Conservation (phyloP, 345 rosid species). For the Durio zibethinus region DNA sequence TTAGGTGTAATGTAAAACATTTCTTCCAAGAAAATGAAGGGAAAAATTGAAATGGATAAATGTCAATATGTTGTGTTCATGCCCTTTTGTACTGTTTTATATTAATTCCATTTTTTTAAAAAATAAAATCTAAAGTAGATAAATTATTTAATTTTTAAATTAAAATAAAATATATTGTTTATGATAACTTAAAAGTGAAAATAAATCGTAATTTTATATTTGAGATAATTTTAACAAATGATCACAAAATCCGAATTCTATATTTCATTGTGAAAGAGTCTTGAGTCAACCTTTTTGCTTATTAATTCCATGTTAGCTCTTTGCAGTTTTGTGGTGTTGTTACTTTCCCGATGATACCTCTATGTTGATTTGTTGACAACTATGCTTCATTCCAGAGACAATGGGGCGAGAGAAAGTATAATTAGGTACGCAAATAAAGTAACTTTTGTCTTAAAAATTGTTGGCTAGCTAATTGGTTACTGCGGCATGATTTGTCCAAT, state of each 20-base stretch:
- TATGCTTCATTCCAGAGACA: neutral
- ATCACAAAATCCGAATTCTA: too few relatives aligned
- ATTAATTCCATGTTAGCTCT: neutral
- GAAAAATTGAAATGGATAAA: slow-evolving; percentile 20
- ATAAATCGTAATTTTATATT: too few relatives aligned
- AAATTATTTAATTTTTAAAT: too few relatives aligned
- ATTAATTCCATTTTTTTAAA: too few relatives aligned
- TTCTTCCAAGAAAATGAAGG: neutral
- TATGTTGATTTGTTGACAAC: slow-evolving; percentile 8
- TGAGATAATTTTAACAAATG: too few relatives aligned
- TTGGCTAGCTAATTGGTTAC: neutral
- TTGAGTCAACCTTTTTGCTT: too few relatives aligned
- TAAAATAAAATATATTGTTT: too few relatives aligned
- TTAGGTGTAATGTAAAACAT: slow-evolving; percentile 22
- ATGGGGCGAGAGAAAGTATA: neutral
- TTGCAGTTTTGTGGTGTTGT: neutral
- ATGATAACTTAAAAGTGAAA: too few relatives aligned
- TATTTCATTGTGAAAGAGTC: too few relatives aligned
- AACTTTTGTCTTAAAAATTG: neutral
- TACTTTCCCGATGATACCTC: slow-evolving; percentile 20
- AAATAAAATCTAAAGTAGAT: too few relatives aligned
- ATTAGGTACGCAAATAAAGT: neutral
- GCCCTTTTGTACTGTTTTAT: neutral
- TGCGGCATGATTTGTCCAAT: neutral
- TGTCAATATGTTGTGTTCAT: slow-evolving; percentile 22